Conservation (phyloP, 345 rosid genomes). For the Gossypioides kirkii region DNA sequence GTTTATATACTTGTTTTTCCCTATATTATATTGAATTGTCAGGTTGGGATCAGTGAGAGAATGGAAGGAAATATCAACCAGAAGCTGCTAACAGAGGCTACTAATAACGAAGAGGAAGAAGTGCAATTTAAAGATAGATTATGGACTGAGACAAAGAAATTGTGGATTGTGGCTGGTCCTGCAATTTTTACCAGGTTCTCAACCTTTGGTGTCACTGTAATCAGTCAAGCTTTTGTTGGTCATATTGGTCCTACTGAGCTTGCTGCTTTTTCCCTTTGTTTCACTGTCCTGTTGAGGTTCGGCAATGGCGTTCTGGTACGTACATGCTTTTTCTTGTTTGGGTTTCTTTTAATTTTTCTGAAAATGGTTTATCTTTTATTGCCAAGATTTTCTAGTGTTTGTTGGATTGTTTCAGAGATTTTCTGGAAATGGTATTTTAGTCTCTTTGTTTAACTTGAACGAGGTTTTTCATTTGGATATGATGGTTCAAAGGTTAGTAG, state of each 20-base stretch:
- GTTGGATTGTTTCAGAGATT: too few species aligned
- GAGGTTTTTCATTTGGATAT: too few species aligned
- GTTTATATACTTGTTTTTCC: too few species aligned
- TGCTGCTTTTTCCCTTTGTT: constrained; percentile 65
- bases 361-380: too few species aligned
- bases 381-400: neutral
- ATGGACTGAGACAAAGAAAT: constrained; percentile 55
- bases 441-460: too few species aligned
- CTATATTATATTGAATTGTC: too few species aligned
- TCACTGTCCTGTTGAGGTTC: constrained; percentile 60
- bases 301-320: constrained; percentile 61
- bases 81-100: constrained; percentile 21
- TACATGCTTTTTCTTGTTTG: neutral
- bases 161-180: constrained; percentile 74
- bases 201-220: constrained; percentile 47
- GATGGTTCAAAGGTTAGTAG: too few species aligned
- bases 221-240: constrained; percentile 67
- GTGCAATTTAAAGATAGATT: constrained; percentile 30
- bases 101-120: constrained; percentile 15
- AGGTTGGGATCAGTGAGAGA: neutral
- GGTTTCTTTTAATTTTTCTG: neutral
- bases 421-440: too few species aligned
- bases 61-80: constrained; percentile 31
- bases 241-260: constrained; percentile 60
- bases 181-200: constrained; percentile 72